A percentile compares a stretch with the other conserved stretches of the same genome.
Evolutionary conservation across 306 rosid genomes (phyloP).

Genomic region (Fragaria iinumae): DNA sequence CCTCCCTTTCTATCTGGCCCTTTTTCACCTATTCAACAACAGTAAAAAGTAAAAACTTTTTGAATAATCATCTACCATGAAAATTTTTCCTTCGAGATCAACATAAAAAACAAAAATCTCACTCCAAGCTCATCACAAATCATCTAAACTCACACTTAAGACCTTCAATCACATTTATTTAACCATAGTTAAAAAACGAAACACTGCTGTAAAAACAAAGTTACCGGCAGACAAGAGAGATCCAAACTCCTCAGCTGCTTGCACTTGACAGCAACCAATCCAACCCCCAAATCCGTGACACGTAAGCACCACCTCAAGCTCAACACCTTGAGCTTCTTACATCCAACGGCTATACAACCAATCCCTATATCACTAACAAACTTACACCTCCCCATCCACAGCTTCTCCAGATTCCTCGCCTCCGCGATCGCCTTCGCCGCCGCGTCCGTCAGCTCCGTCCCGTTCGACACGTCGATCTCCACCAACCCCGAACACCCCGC

Average conservation of each 20-base stretch:
- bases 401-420: slow-evolving; percentile 62
- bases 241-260: slow-evolving; percentile 64
- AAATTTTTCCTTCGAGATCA: not conserved
- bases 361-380: slow-evolving; percentile 76
- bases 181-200: not conserved
- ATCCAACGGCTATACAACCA: slow-evolving; percentile 84
- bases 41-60: not conserved
- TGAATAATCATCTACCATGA: slow-evolving; percentile 5
- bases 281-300: slow-evolving; percentile 85
- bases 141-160: not conserved
- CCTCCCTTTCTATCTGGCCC: not conserved
- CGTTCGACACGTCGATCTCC: slow-evolving; percentile 78
- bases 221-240: slow-evolving; percentile 81
- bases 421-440: slow-evolving; percentile 67
- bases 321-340: slow-evolving; percentile 59
- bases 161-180: slow-evolving; percentile 2
- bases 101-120: too few species aligned
- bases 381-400: slow-evolving; percentile 72
- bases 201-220: not conserved
- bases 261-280: slow-evolving; percentile 73
- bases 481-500: slow-evolving; percentile 42
- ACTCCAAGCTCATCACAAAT: not conserved
- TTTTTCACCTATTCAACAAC: not conserved
- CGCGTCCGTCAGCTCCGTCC: slow-evolving; percentile 56
- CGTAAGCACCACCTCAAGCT: slow-evolving; percentile 78